These are phyloP conservation scores for Pilaira anomala DNA, from an alignment of 192 early-diverging fungal genomes.

Conservation along the genomic window DNA sequence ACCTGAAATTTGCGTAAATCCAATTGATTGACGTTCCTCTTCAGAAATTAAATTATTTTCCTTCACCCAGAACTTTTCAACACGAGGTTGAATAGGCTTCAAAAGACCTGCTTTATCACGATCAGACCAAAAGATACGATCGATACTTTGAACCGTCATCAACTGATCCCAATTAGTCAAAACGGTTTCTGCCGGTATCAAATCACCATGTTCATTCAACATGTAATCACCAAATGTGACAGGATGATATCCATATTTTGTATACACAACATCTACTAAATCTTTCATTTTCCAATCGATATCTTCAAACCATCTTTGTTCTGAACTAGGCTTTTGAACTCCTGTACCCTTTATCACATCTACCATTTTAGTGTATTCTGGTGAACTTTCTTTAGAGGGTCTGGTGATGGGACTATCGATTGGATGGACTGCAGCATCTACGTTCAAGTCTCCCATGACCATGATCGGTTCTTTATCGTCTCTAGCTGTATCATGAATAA, in stretches of 20 bases:
- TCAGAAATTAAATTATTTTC: slow-evolving; percentile 20
- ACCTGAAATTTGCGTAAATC: slow-evolving; percentile 45
- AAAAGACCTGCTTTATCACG: slow-evolving; percentile 11
- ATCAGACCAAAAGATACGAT: slow-evolving; percentile 26
- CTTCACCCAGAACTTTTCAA: slow-evolving; percentile 32
- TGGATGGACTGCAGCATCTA: slow-evolving; percentile 50
- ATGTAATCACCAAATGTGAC: slow-evolving; percentile 77
- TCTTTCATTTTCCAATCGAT: background rate
- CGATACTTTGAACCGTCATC: slow-evolving; percentile 38
- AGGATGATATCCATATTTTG: slow-evolving; percentile 63
- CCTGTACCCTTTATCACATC: slow-evolving; percentile 44
- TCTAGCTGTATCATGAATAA: slow-evolving; percentile 55
- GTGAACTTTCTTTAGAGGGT: slow-evolving; percentile 39
- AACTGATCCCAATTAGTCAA: slow-evolving; percentile 53
- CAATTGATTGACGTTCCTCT: slow-evolving; percentile 17
- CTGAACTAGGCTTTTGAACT: background rate
- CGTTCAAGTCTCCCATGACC: slow-evolving; percentile 58
- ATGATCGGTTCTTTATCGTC: slow-evolving; percentile 27
- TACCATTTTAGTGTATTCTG: slow-evolving; percentile 59
- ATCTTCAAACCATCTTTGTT: slow-evolving; percentile 16
- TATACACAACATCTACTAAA: slow-evolving; percentile 51
- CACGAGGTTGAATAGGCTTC: background rate
- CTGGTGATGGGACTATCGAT: slow-evolving; percentile 17
- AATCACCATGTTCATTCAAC: slow-evolving; percentile 40
- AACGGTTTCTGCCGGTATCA: slow-evolving; percentile 55